Percentiles rank a stretch among this genome's conserved stretches.
These are phyloP conservation scores for Raddia distichophylla DNA, from an alignment of 176 grass and related monocot species.

Conservation along the genomic window DNA sequence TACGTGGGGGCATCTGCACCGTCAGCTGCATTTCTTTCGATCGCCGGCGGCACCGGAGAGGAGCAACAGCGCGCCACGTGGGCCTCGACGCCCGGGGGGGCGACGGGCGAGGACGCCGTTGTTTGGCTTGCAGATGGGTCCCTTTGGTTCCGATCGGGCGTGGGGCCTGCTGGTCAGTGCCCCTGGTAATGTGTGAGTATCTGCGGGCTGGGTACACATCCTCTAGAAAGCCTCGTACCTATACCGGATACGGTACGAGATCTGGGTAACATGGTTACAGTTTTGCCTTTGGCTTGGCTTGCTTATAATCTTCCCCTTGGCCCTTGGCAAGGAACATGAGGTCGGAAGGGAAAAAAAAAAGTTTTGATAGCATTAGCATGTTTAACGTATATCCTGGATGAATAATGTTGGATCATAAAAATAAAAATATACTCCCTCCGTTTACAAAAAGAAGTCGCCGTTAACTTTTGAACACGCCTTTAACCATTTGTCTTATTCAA, in stretches of 20 bases:
- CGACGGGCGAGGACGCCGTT: neutral
- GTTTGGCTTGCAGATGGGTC: neutral
- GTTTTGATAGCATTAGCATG: too few relatives aligned
- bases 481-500: too few relatives aligned
- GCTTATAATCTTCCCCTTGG: too few relatives aligned
- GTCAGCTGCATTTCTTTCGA: neutral
- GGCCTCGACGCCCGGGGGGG: neutral
- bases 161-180: neutral
- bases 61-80: neutral
- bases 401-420: too few relatives aligned
- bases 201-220: too few relatives aligned
- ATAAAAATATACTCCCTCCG: too few relatives aligned
- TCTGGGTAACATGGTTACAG: conserved; percentile 18
- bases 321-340: too few relatives aligned
- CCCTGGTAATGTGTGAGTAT: rapidly evolving
- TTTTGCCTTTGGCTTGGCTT: too few relatives aligned
- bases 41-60: neutral
- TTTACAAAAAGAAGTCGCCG: too few relatives aligned
- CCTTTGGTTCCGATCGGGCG: rapidly evolving
- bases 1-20: conserved; percentile 30
- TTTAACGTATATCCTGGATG: too few relatives aligned
- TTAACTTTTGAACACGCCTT: too few relatives aligned
- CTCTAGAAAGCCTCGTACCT: conserved; percentile 22
- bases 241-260: conserved; percentile 20
- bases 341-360: too few relatives aligned